Conservation (phyloP, 805 yeast species). For the Monosporozyma unispora region DNA sequence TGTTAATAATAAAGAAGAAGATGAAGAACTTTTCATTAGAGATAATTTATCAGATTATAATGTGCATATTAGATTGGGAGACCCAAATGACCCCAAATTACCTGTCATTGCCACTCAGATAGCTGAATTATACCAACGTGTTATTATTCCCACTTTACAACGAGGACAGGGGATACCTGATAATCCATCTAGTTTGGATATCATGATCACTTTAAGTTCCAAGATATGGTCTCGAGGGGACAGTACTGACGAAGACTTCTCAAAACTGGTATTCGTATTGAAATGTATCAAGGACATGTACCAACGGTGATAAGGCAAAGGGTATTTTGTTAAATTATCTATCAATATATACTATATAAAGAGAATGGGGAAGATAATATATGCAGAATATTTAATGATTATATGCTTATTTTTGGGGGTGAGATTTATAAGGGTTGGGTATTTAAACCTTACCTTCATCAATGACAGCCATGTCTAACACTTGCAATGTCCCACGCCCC, state of each 20-base stretch:
- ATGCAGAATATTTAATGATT: not conserved
- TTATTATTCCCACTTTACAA: slow-evolving; percentile 15
- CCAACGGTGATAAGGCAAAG: not conserved
- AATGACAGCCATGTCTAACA: slow-evolving; percentile 82
- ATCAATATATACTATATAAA: slow-evolving; percentile 2
- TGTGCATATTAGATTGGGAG: slow-evolving; percentile 40
- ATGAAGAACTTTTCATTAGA: slow-evolving; percentile 15
- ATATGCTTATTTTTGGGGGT: not conserved
- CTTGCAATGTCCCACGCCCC: slow-evolving; percentile 62
- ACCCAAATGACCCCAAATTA: slow-evolving; percentile 38
- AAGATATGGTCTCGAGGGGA: slow-evolving; percentile 37
- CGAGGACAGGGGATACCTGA: slow-evolving; percentile 4
- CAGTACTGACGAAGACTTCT: slow-evolving; percentile 31
- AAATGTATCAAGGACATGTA: slow-evolving; percentile 27
- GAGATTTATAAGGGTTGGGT: too few relatives aligned
- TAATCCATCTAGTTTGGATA: slow-evolving; percentile 7
- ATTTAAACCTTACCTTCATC: slow-evolving; percentile 22
- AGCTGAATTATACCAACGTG: slow-evolving; percentile 27
- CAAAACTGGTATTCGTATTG: slow-evolving; percentile 37
- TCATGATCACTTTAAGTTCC: slow-evolving; percentile 39
- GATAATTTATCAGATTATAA: slow-evolving; percentile 34
- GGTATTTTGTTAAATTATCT: not conserved
- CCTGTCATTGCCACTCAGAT: slow-evolving; percentile 41
- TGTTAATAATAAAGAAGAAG: slow-evolving; percentile 8
- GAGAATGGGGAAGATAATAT: not conserved